A percentile compares a stretch with the other conserved stretches of the same genome.
phyloP scores from a whole-genome alignment of 2,329 filamentous ascomycete genomes.

The Sordariomycetes sp. region DNA sequence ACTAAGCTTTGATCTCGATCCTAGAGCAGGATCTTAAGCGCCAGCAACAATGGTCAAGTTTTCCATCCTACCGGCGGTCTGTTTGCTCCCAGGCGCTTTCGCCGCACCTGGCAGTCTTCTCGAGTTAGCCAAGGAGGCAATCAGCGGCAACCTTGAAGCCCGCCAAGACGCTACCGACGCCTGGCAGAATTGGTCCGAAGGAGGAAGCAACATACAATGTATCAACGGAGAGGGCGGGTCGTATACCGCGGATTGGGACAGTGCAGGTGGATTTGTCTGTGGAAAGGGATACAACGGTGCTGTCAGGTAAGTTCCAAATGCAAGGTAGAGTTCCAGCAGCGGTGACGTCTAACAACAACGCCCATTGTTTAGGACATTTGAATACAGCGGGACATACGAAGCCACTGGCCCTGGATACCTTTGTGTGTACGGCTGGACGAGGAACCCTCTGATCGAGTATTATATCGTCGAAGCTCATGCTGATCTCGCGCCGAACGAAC shows the following conservation, averaged over 20 bases:
- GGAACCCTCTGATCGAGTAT: conserved; percentile 22
- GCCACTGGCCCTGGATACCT: conserved; percentile 20
- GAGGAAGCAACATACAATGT: conserved; percentile 29
- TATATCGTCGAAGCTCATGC: conserved; percentile 26
- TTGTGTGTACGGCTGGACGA: conserved; percentile 26
- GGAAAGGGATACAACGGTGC: conserved; percentile 50
- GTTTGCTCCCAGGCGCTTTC: too few species aligned
- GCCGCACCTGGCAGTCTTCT: too few species aligned
- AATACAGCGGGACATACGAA: conserved; percentile 17
- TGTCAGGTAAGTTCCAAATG: conserved; percentile 26
- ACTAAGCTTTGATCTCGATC: too few species aligned
- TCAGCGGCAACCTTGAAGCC: too few species aligned
- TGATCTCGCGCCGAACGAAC: conserved; percentile 22
- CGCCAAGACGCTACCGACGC: too few species aligned
- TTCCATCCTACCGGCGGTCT: too few species aligned
- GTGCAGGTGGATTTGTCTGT: conserved; percentile 40
- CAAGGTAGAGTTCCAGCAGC: too few species aligned
- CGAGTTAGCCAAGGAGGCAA: too few species aligned
- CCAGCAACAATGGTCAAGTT: too few species aligned
- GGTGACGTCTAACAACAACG: not conserved
- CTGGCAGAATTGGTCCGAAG: conserved; percentile 28
- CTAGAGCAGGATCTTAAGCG: too few species aligned
- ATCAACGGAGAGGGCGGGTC: conserved; percentile 28
- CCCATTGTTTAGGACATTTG: conserved; percentile 11
- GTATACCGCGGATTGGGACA: conserved; percentile 33